These are phyloP conservation scores for Penicillium flavigenum DNA, from an alignment of 495 filamentous ascomycete genomes.

Conservation along the genomic window DNA sequence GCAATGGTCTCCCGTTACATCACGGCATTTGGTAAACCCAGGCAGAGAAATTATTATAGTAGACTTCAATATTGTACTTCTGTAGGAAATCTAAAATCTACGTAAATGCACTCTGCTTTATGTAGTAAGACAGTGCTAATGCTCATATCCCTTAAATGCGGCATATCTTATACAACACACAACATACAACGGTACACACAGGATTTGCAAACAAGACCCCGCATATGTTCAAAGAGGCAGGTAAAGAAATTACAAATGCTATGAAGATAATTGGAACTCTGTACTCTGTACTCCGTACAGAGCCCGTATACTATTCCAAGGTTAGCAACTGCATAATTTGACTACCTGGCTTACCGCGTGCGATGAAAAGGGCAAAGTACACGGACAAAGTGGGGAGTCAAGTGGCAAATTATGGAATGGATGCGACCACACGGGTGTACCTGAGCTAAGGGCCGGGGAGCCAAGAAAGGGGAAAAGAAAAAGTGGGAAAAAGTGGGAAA, in stretches of 20 bases:
- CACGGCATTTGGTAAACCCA: not conserved
- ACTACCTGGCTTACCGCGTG: not conserved
- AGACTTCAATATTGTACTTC: not conserved
- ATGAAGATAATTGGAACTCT: not conserved
- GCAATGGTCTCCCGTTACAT: conserved; percentile 9
- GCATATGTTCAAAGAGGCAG: not conserved
- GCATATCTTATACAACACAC: not conserved
- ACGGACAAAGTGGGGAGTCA: conserved; percentile 1
- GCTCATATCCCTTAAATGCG: not conserved
- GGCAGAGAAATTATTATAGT: conserved; percentile 3
- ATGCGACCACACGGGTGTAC: conserved; percentile 14
- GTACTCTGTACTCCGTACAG: no score
- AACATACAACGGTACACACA: not conserved
- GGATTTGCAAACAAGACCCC: not conserved
- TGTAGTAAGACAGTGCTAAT: not conserved
- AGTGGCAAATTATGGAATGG: conserved; percentile 3
- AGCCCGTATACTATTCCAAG: no score
- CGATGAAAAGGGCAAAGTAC: not conserved
- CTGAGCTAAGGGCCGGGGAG: conserved; percentile 12
- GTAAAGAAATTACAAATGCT: conserved; percentile 10
- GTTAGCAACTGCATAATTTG: conserved; percentile 8
- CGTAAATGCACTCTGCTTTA: not conserved
- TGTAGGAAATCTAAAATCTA: not conserved
- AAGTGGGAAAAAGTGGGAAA: not conserved
- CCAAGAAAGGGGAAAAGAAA: conserved; percentile 12